phyloP scores from a whole-genome alignment of 495 filamentous ascomycete species.

The Talaromyces proteolyticus region DNA sequence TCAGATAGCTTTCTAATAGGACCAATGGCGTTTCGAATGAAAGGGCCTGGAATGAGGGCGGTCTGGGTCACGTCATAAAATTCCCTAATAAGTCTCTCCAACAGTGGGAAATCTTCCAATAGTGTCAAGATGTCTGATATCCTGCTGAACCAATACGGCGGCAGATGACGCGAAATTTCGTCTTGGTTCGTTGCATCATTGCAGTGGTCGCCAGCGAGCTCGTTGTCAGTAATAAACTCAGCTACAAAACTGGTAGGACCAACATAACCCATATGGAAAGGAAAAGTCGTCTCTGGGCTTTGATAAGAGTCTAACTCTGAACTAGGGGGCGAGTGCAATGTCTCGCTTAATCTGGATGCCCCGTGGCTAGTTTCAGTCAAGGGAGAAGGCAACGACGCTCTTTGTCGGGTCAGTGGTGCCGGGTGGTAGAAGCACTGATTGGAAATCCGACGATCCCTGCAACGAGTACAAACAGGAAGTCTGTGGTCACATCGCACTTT shows the following conservation, averaged over 20 bases:
- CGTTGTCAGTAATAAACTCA: slow-evolving; percentile 14
- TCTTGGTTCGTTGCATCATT: not conserved
- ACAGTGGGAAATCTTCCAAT: slow-evolving; percentile 14
- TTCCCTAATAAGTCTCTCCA: slow-evolving; percentile 17
- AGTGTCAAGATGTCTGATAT: slow-evolving; percentile 12
- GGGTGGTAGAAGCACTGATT: slow-evolving; percentile 31
- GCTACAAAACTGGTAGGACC: slow-evolving; percentile 27
- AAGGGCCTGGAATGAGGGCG: slow-evolving; percentile 16
- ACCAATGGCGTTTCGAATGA: slow-evolving; percentile 17
- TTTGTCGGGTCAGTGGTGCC: slow-evolving; percentile 24
- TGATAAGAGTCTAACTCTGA: not conserved
- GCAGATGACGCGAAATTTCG: slow-evolving; percentile 5
- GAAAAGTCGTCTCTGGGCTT: not conserved
- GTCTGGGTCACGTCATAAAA: slow-evolving; percentile 20
- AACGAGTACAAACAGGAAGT: slow-evolving; percentile 24
- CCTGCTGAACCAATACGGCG: slow-evolving; percentile 21
- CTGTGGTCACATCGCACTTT: slow-evolving; percentile 43
- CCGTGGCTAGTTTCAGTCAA: not conserved
- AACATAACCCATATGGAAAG: slow-evolving; percentile 21
- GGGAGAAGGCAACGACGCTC: not conserved
- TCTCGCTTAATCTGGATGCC: not conserved
- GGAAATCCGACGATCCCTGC: slow-evolving; percentile 17
- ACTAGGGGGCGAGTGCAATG: not conserved
- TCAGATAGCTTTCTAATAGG: slow-evolving; percentile 1
- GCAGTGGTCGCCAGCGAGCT: slow-evolving; percentile 9